phyloP scores from a whole-genome alignment of 1,139 yeast species.

The Pichia sp. region DNA sequence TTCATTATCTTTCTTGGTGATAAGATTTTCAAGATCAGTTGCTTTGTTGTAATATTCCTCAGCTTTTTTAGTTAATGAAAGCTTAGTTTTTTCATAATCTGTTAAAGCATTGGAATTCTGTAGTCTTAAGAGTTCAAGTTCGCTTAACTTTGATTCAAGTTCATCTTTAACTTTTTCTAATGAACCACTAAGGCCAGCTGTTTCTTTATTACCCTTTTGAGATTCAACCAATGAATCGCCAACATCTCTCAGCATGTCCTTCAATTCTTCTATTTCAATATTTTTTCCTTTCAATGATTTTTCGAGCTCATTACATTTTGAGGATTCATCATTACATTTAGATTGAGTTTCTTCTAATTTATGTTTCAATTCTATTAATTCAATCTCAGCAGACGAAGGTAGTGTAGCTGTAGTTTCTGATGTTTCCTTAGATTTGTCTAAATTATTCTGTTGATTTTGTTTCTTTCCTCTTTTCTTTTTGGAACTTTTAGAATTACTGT shows the following conservation, averaged over 20 bases:
- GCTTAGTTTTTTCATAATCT: constrained; percentile 31
- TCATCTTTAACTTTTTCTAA: constrained; percentile 16
- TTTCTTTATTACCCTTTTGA: constrained; percentile 19
- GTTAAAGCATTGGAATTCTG: constrained; percentile 33
- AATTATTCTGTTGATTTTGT: constrained; percentile 8
- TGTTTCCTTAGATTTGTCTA: background rate
- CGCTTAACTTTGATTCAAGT: constrained; percentile 25
- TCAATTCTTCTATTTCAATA: constrained; percentile 53
- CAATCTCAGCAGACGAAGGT: constrained; percentile 10
- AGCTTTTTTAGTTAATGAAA: constrained; percentile 21
- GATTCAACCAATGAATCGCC: constrained; percentile 70
- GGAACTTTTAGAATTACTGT: constrained; percentile 7
- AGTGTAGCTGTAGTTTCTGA: constrained; percentile 1
- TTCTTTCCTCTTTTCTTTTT: constrained; percentile 6
- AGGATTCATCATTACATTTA: constrained; percentile 22
- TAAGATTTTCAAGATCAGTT: constrained; percentile 7
- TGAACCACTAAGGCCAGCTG: constrained; percentile 19
- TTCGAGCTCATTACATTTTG: constrained; percentile 6
- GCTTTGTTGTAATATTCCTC: constrained; percentile 16
- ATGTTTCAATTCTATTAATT: constrained; percentile 25
- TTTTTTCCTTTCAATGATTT: constrained; percentile 25
- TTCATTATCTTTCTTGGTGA: constrained; percentile 10
- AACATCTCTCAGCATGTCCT: constrained; percentile 66
- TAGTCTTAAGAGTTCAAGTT: constrained; percentile 31
- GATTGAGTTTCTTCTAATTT: constrained; percentile 14